Evolutionary conservation across 441 rosid genomes (phyloP).

Genomic region (Mallotus japonicus): DNA sequence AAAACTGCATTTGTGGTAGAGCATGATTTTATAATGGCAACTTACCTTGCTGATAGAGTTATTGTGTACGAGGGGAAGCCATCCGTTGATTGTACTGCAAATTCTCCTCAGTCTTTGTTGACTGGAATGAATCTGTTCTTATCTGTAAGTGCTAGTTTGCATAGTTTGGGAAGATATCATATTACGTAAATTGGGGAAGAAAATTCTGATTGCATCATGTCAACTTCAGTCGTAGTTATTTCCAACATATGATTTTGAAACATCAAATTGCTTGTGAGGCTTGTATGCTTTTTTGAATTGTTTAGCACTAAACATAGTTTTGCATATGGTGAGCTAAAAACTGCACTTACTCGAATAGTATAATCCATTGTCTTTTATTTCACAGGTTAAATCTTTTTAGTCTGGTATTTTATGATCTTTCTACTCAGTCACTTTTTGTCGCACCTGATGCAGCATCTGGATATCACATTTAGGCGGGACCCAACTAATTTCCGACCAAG

Average conservation of each 20-base stretch:
- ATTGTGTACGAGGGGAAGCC: conserved; percentile 91
- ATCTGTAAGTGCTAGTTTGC: conserved; percentile 54
- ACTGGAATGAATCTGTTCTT: conserved; percentile 97
- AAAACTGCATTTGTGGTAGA: conserved; percentile 96
- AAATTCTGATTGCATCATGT: neutral
- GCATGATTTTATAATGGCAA: conserved; percentile 97
- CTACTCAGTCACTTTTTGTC: neutral
- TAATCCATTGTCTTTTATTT: neutral
- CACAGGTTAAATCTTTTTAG: neutral
- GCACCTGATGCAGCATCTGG: conserved; percentile 62
- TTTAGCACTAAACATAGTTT: neutral
- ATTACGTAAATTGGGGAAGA: neutral
- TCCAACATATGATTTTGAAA: neutral
- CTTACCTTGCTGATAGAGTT: conserved; percentile 89
- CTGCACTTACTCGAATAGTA: neutral
- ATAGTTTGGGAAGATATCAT: neutral
- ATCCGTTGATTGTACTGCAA: conserved; percentile 80
- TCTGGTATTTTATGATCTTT: neutral
- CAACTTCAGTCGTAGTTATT: neutral
- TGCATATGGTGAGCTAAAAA: neutral
- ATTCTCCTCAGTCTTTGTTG: conserved; percentile 84
- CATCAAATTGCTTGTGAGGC: neutral
- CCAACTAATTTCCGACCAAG: conserved; percentile 94
- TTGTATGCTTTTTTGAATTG: neutral
- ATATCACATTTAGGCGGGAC: conserved; percentile 96